Evolutionary conservation across 1,284 basidiomycete genomes (phyloP).

Genomic region (Phylloporus sp.): DNA sequence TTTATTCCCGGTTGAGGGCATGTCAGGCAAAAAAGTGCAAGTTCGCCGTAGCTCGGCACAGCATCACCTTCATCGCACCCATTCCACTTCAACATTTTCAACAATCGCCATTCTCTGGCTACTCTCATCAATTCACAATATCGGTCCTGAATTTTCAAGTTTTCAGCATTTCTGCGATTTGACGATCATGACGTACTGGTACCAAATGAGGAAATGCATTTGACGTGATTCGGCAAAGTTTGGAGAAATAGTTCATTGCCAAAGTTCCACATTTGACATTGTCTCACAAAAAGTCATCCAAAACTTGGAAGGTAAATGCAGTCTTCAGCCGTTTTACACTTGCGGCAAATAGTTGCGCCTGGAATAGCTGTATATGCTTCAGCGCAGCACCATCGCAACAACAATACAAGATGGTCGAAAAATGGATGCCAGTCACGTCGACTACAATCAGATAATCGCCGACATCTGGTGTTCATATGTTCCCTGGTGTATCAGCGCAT

Average conservation of each 20-base stretch:
- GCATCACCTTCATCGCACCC: not conserved
- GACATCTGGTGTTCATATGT: not conserved
- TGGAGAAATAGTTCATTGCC: not conserved
- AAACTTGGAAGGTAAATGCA: not conserved
- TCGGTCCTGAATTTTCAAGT: not conserved
- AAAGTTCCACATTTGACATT: constrained; percentile 1
- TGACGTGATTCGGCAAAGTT: not conserved
- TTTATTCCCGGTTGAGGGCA: not conserved
- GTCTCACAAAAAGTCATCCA: constrained; percentile 1
- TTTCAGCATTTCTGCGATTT: no score
- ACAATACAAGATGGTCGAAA: not conserved
- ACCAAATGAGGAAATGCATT: not conserved
- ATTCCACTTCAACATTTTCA: constrained; percentile 16
- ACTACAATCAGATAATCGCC: not conserved
- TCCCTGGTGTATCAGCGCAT: no score
- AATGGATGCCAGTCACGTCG: not conserved
- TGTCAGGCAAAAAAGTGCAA: not conserved
- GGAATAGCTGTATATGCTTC: not conserved
- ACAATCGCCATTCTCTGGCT: constrained; percentile 10
- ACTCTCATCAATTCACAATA: constrained; percentile 22
- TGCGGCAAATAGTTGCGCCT: not conserved
- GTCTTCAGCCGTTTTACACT: not conserved
- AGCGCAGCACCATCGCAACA: not conserved
- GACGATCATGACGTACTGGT: not conserved
- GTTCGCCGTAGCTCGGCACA: not conserved